Evolutionary conservation across 768 basidiomycete species (phyloP).

Genomic region (Hypholoma sublateritium): DNA sequence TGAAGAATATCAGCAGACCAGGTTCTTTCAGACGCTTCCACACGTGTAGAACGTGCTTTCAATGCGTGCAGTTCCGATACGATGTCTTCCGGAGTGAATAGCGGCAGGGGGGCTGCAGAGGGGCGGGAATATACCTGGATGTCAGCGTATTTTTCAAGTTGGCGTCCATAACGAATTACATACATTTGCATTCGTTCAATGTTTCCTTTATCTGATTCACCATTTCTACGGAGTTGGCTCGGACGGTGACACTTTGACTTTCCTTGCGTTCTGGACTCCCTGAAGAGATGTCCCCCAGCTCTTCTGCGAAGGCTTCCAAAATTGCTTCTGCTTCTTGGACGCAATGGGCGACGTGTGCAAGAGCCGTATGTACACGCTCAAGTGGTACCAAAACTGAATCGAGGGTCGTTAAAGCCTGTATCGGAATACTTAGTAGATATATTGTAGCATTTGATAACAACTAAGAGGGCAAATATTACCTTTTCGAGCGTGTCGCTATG

Average conservation of each 20-base stretch:
- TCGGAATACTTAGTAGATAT: no score
- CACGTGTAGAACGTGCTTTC: background rate
- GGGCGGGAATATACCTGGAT: constrained; percentile 2
- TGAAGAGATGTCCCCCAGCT: constrained; percentile 18
- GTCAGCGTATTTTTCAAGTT: background rate
- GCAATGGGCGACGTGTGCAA: constrained; percentile 7
- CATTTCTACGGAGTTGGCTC: constrained; percentile 4
- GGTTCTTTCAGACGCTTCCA: constrained; percentile 13
- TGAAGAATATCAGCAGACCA: constrained; percentile 10
- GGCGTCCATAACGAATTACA: background rate
- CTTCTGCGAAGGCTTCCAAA: constrained; percentile 22
- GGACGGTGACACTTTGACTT: background rate
- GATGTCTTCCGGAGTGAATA: constrained; percentile 18
- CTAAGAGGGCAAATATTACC: constrained; percentile 6
- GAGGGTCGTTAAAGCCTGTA: constrained; percentile 11
- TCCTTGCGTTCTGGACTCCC: background rate
- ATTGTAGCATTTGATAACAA: no score
- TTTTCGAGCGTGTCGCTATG: constrained; percentile 15
- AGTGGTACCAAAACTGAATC: constrained; percentile 11
- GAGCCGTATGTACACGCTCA: constrained; percentile 10
- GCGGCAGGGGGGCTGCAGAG: constrained; percentile 5
- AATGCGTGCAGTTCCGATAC: constrained; percentile 14
- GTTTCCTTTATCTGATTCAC: constrained; percentile 10
- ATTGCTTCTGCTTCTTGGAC: constrained; percentile 20
- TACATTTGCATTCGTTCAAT: constrained; percentile 12